phyloP scores from a whole-genome alignment of 176 grass and related monocot species.

The Echinochloa phyllopogon region DNA sequence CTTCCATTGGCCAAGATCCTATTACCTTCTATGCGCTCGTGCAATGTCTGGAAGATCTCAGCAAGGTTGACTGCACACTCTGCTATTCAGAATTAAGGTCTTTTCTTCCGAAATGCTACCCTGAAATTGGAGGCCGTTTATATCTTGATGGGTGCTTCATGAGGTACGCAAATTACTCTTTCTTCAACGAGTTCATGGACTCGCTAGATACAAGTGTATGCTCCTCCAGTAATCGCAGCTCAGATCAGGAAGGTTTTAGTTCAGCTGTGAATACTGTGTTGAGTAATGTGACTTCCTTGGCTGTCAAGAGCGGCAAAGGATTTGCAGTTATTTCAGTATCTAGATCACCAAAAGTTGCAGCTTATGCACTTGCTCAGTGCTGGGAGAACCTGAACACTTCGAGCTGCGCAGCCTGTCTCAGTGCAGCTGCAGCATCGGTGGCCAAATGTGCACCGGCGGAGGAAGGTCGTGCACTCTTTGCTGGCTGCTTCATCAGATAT shows the following conservation, averaged over 20 bases:
- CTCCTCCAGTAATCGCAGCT: constrained; percentile 31
- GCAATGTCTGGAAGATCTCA: constrained; percentile 58
- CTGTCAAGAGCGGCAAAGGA: constrained; percentile 31
- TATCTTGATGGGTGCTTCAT: constrained; percentile 72
- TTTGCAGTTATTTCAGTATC: constrained; percentile 35
- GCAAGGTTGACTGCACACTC: constrained; percentile 45
- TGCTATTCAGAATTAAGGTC: constrained; percentile 56
- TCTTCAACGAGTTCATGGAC: constrained; percentile 48
- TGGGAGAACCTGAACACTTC: constrained; percentile 63
- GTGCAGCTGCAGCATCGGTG: constrained; percentile 41
- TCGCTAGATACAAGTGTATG: constrained; percentile 53
- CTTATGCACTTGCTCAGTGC: constrained; percentile 67
- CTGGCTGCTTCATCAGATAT: constrained; percentile 64
- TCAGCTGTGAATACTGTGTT: constrained; percentile 37
- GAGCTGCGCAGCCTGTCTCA: constrained; percentile 51
- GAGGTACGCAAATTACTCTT: constrained; percentile 55
- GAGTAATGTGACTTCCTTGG: constrained; percentile 41
- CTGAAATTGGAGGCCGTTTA: constrained; percentile 39
- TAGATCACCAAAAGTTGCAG: constrained; percentile 7
- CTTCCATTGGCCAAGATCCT: constrained; percentile 41
- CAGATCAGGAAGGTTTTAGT: constrained; percentile 7
- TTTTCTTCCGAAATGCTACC: constrained; percentile 58
- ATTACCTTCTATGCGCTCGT: constrained; percentile 47
- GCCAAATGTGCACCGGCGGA: constrained; percentile 51
- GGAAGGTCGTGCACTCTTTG: constrained; percentile 54